Evolutionary conservation across 73 alveolate species (phyloP).

Genomic region (Tetrahymena borealis): DNA sequence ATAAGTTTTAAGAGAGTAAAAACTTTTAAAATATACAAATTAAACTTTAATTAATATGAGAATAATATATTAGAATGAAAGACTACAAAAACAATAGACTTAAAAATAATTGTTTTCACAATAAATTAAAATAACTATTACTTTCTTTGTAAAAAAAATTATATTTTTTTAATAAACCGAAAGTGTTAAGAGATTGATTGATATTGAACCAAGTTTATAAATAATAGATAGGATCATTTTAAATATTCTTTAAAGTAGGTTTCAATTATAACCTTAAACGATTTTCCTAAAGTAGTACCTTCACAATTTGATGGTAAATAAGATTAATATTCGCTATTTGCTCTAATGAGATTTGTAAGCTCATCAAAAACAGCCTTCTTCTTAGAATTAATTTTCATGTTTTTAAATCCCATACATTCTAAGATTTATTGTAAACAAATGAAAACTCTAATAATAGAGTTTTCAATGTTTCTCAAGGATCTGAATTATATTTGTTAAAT

Average conservation of each 20-base stretch:
- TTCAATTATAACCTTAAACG: background rate
- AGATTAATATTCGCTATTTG: background rate
- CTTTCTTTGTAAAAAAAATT: too few relatives aligned
- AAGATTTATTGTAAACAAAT: background rate
- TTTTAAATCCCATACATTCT: background rate
- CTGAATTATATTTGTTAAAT: background rate
- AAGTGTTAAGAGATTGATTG: too few relatives aligned
- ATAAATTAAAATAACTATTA: too few relatives aligned
- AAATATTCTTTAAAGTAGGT: background rate
- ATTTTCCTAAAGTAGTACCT: background rate
- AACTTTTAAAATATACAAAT: too few relatives aligned
- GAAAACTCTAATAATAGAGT: background rate
- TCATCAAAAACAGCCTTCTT: background rate
- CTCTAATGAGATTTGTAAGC: background rate
- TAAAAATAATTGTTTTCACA: too few relatives aligned
- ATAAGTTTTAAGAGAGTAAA: too few relatives aligned
- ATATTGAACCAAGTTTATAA: background rate
- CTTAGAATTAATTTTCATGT: background rate
- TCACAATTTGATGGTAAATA: background rate
- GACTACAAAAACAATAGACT: too few relatives aligned
- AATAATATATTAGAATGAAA: too few relatives aligned
- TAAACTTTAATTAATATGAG: too few relatives aligned
- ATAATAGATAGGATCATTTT: background rate
- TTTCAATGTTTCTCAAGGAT: background rate
- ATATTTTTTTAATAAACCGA: too few relatives aligned